Conservation (phyloP, 768 basidiomycete species). For the Astraeus odoratus region DNA sequence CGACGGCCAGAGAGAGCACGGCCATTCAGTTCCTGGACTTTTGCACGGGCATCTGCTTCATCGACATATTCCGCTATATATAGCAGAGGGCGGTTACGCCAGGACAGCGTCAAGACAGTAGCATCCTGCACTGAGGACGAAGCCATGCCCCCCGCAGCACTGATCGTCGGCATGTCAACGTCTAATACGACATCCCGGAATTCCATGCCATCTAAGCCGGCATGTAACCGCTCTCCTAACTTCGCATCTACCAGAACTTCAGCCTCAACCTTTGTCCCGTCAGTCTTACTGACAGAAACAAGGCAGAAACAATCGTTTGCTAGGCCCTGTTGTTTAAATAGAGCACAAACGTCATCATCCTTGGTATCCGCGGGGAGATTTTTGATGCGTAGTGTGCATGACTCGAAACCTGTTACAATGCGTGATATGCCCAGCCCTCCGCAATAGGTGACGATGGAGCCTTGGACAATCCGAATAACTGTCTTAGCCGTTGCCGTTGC, state of each 20-base stretch:
- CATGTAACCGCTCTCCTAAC: slow-evolving; percentile 34
- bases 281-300: slow-evolving; percentile 23
- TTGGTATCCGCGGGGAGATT: slow-evolving; percentile 38
- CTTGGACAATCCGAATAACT: slow-evolving; percentile 29
- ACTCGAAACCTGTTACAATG: slow-evolving; percentile 46
- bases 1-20: slow-evolving; percentile 26
- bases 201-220: slow-evolving; percentile 41
- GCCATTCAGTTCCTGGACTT: background rate
- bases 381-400: slow-evolving; percentile 39
- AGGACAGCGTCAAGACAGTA: background rate
- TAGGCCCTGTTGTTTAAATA: slow-evolving; percentile 40
- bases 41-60: background rate
- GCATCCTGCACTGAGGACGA: slow-evolving; percentile 13
- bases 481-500: slow-evolving; percentile 25
- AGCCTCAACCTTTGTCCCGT: slow-evolving; percentile 31
- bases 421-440: slow-evolving; percentile 42
- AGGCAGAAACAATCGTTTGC: slow-evolving; percentile 28
- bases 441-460: slow-evolving; percentile 42
- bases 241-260: slow-evolving; percentile 37
- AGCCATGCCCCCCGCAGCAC: slow-evolving; percentile 11
- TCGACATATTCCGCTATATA: slow-evolving; percentile 11
- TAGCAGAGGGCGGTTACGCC: slow-evolving; percentile 16
- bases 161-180: background rate
- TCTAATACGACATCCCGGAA: slow-evolving; percentile 29
- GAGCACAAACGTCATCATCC: slow-evolving; percentile 32